These are phyloP conservation scores for Saccharomyces hybrid DNA, from an alignment of 1,139 yeast genomes.

Conservation along the genomic window DNA sequence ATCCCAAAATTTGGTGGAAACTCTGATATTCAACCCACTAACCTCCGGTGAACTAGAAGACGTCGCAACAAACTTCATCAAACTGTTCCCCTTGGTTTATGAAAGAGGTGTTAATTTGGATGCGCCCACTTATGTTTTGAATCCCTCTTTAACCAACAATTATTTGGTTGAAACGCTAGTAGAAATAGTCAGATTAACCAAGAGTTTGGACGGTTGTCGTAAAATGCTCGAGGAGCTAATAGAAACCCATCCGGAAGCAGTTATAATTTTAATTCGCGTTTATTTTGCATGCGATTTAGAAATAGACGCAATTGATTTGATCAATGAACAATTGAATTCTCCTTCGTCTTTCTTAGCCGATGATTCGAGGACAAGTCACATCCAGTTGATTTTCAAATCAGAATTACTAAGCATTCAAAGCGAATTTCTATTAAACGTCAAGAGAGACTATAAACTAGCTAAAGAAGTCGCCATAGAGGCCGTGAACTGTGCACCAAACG, in stretches of 20 bases:
- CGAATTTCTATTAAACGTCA: constrained; percentile 53
- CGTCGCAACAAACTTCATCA: constrained; percentile 34
- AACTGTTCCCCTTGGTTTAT: constrained; percentile 56
- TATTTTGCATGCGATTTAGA: constrained; percentile 66
- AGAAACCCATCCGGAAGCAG: constrained; percentile 38
- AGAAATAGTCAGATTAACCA: constrained; percentile 63
- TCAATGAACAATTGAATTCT: constrained; percentile 50
- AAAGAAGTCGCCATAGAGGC: constrained; percentile 71
- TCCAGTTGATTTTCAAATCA: constrained; percentile 21
- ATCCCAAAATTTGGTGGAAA: constrained; percentile 52
- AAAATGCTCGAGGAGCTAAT: constrained; percentile 41
- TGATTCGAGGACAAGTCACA: constrained; percentile 27
- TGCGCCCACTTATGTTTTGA: constrained; percentile 44
- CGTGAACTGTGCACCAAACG: constrained; percentile 85
- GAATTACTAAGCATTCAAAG: constrained; percentile 49
- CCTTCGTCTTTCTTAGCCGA: constrained; percentile 38
- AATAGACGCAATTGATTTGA: constrained; percentile 61
- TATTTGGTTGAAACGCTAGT: constrained; percentile 78
- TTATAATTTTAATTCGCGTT: constrained; percentile 49
- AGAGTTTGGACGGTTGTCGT: constrained; percentile 56
- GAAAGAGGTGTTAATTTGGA: constrained; percentile 58
- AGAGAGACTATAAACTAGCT: constrained; percentile 69
- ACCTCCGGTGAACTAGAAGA: constrained; percentile 40
- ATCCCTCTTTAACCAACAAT: constrained; percentile 67
- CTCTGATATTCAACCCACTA: constrained; percentile 63